Evolutionary conservation across 1,284 basidiomycete species (phyloP).

Genomic region (Schizophyllum commune): DNA sequence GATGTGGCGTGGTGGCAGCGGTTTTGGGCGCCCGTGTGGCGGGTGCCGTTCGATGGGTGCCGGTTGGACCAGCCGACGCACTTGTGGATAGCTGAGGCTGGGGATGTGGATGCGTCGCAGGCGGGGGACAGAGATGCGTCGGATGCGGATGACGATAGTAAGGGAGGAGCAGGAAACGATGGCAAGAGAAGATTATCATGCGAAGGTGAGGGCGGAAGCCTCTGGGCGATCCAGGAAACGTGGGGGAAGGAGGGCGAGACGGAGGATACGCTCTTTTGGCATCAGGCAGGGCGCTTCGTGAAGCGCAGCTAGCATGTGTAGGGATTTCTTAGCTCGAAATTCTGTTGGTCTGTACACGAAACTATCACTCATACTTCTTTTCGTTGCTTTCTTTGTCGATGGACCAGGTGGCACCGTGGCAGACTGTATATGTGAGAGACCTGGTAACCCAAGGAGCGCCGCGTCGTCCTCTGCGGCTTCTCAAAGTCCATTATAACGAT

Average conservation of each 20-base stretch:
- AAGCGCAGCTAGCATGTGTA: slow-evolving; percentile 21
- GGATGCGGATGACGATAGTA: neutral
- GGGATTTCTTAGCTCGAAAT: too few species aligned
- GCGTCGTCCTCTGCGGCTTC: too few species aligned
- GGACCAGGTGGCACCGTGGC: too few species aligned
- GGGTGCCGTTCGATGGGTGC: slow-evolving; percentile 49
- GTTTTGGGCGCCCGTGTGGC: slow-evolving; percentile 64
- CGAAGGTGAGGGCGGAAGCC: slow-evolving; percentile 9
- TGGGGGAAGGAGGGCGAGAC: slow-evolving; percentile 39
- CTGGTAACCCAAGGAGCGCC: too few species aligned
- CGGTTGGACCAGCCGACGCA: slow-evolving; percentile 51
- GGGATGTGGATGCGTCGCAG: slow-evolving; percentile 16
- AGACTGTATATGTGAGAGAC: too few species aligned
- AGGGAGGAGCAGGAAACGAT: slow-evolving; percentile 11
- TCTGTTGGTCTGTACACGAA: too few species aligned
- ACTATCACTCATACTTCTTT: too few species aligned
- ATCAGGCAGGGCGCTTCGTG: slow-evolving; percentile 45
- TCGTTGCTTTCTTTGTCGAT: too few species aligned
- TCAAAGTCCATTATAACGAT: too few species aligned
- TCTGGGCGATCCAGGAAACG: slow-evolving; percentile 32
- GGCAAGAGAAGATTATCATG: slow-evolving; percentile 11
- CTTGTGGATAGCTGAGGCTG: slow-evolving; percentile 37
- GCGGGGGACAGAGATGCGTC: slow-evolving; percentile 19
- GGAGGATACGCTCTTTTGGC: slow-evolving; percentile 49
- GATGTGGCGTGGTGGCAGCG: slow-evolving; percentile 60